Percentiles rank a stretch among this genome's conserved stretches.
Evolutionary conservation across 768 basidiomycete genomes (phyloP).

Genomic region (Heimioporus sp.): DNA sequence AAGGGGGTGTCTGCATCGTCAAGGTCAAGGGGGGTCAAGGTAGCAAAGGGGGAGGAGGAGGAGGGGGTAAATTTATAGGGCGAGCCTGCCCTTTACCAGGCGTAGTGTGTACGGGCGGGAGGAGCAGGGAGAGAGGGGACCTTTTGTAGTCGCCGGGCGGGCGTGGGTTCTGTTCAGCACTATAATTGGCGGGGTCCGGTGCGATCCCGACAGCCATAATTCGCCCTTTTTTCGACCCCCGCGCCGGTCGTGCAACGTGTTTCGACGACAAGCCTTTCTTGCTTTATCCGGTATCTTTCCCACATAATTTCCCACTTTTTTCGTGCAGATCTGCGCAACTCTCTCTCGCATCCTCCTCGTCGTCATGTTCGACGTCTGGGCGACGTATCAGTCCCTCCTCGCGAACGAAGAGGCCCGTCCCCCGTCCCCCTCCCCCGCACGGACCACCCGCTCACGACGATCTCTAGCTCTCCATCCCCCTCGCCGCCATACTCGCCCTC

Average conservation of each 20-base stretch:
- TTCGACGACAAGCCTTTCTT: conserved; percentile 53
- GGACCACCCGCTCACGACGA: too few relatives aligned
- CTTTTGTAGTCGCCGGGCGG: background rate
- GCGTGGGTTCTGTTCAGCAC: conserved; percentile 31
- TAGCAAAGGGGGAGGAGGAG: background rate
- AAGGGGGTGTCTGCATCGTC: conserved; percentile 32
- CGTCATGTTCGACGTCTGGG: conserved; percentile 43
- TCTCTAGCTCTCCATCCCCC: conserved; percentile 68
- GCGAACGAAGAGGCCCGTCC: conserved; percentile 57
- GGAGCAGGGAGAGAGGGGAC: conserved; percentile 21
- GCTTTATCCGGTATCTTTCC: conserved; percentile 20
- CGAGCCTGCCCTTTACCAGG: conserved; percentile 35
- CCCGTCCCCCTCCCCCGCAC: background rate
- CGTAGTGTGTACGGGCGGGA: conserved; percentile 8
- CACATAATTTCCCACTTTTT: conserved; percentile 8
- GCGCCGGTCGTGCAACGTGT: conserved; percentile 75
- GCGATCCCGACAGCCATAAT: conserved; percentile 50
- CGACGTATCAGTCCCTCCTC: conserved; percentile 59
- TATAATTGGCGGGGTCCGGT: conserved; percentile 50
- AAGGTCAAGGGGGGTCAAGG: too few relatives aligned
- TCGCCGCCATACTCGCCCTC: conserved; percentile 86
- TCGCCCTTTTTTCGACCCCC: conserved; percentile 52
- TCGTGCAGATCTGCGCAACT: conserved; percentile 21
- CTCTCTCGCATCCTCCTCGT: too few relatives aligned
- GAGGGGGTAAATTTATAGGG: conserved; percentile 25